phyloP scores from a whole-genome alignment of 169 alveolate genomes.

The Neospora caninum region DNA sequence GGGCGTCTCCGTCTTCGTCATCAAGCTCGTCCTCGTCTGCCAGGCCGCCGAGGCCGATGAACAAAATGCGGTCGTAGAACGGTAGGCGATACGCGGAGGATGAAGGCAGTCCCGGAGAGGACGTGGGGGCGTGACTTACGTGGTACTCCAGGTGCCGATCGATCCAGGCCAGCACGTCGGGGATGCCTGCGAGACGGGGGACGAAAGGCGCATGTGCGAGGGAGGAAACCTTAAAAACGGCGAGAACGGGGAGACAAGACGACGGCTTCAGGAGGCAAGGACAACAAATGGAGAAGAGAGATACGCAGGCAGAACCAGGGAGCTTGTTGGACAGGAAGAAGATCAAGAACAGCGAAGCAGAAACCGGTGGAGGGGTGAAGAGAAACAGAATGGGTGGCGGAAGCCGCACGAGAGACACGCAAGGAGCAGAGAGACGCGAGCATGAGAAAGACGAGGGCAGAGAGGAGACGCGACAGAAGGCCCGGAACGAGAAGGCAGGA shows the following conservation, averaged over 20 bases:
- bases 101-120: not conserved
- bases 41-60: constrained; percentile 39
- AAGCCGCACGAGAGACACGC: too few relatives aligned
- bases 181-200: not conserved
- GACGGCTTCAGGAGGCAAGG: too few relatives aligned
- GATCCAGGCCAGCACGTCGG: constrained; percentile 22
- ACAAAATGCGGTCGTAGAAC: constrained; percentile 28
- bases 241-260: too few relatives aligned
- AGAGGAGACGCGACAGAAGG: too few relatives aligned
- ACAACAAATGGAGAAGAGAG: too few relatives aligned
- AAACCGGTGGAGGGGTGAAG: not conserved
- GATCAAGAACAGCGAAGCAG: not conserved
- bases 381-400: not conserved
- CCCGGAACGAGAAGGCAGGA: too few relatives aligned
- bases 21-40: constrained; percentile 9
- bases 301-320: too few relatives aligned
- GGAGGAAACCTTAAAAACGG: too few relatives aligned
- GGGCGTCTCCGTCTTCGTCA: not conserved
- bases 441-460: not conserved
- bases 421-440: not conserved
- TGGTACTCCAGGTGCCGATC: not conserved
- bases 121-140: not conserved
- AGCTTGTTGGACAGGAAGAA: not conserved
- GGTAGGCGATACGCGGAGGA: constrained; percentile 16
- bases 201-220: not conserved